Base-by-base conservation (phyloP, 495 filamentous ascomycete genomes). In the Ascobolus immersus region DNA sequence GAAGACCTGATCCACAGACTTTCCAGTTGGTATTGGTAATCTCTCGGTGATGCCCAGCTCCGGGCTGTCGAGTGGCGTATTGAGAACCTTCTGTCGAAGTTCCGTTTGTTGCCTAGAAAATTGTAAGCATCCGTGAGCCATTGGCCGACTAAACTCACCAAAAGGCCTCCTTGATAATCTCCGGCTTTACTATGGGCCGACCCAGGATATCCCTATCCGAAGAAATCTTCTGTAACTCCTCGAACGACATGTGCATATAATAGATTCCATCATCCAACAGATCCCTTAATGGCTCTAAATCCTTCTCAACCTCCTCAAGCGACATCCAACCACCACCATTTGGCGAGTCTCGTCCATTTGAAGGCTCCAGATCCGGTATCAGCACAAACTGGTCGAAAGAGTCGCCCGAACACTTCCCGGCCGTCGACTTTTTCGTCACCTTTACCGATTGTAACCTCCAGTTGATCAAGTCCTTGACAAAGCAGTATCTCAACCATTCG, bases 221-320 rank as follows among this genome's bases (percentile, higher is more conserved):
- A 1, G 53, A 54, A 35, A 69, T 65, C 44, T 58, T 59, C 39
- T 68, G 59, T 13, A 69, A 40, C 38, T 68, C 62, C 39, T 68
- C 65, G 38, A 67, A 69, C 23, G 58, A 55, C 37, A 69, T 53
- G 44, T 69, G 65, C n/a, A 65, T 51, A 40, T 68, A 69, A 47
- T 69, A 65, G 19, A 69, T 65, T 17, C 63, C 65, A 45, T 63
- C 57, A 39, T 69, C 62, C 11, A 69, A 45, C 4, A 69, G 44
- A 3, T 63, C 58, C 10, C 63, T 45, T n/a, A 69, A 45, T n/a
- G 64, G 62, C 35, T 59, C 59, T 24, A 69, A 48, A 33, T 69
- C 65, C 1, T 57, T 46, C 21, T 63, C 54, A 6, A 45, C 44
- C 20, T 64, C 59, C 8, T 59, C 51, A n/a, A n/a, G n/a, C n/a